Conservation (phyloP, 192 early-diverging fungal genomes). For the Coemansia sp. region DNA sequence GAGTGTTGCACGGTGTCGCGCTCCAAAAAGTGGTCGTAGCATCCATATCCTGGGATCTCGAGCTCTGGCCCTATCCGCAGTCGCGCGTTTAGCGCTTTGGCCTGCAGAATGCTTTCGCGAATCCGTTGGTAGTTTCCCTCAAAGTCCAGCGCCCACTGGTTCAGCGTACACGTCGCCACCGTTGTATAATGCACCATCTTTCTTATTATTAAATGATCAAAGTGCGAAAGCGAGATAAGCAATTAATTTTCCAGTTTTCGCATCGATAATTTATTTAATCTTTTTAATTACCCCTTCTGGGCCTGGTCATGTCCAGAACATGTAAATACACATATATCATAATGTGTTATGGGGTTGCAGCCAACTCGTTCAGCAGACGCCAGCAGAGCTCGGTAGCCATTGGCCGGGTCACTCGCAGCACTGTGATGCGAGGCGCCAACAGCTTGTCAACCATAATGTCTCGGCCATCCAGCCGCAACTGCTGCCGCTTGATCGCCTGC, state of each 20-base stretch:
- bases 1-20: conserved; percentile 92
- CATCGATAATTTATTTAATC: too few species aligned
- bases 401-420: conserved; percentile 11
- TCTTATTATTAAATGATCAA: too few species aligned
- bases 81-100: conserved; percentile 76
- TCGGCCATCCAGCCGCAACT: conserved; percentile 30
- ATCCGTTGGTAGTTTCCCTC: conserved; percentile 89
- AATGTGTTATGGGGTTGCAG: too few species aligned
- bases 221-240: too few species aligned
- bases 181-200: conserved; percentile 61
- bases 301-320: too few species aligned
- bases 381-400: conserved; percentile 19
- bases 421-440: conserved; percentile 15
- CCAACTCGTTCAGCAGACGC: conserved; percentile 10
- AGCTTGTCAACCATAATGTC: conserved; percentile 11
- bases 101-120: conserved; percentile 75
- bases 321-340: too few species aligned
- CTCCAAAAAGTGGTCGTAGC: conserved; percentile 98
- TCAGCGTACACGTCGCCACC: conserved; percentile 79
- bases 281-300: too few species aligned
- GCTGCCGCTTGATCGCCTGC: conserved; percentile 17
- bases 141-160: conserved; percentile 97
- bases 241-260: too few species aligned
- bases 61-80: conserved; percentile 93
- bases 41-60: conserved; percentile 97